phyloP scores from a whole-genome alignment of 1,284 basidiomycete genomes.

The Peniophora sp. region DNA sequence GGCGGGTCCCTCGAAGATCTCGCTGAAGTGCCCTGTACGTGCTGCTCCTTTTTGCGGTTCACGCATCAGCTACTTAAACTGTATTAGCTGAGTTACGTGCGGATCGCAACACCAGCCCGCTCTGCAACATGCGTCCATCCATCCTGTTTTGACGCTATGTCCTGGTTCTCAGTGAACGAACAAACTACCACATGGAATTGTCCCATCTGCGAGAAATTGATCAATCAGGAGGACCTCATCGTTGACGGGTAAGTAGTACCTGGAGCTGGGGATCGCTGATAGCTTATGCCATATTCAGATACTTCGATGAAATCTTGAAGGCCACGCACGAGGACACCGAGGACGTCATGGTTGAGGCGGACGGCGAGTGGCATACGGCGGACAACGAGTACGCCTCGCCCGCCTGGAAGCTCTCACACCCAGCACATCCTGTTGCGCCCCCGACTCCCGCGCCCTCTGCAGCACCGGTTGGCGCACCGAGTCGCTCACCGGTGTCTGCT shows the following conservation, averaged over 20 bases:
- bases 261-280: conserved; percentile 2
- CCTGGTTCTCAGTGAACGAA: conserved; percentile 94
- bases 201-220: conserved; percentile 83
- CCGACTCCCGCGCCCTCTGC: conserved; percentile 20
- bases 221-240: conserved; percentile 79
- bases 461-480: conserved; percentile 13
- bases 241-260: conserved; percentile 78
- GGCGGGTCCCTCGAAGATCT: conserved; percentile 81
- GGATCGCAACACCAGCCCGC: conserved; percentile 81
- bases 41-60: conserved; percentile 1
- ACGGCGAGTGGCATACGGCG: conserved; percentile 92
- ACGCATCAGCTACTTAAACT: conserved; percentile 5
- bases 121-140: conserved; percentile 83
- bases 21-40: conserved; percentile 86
- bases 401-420: conserved; percentile 58
- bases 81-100: conserved; percentile 77
- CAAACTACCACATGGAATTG: conserved; percentile 95
- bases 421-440: conserved; percentile 12
- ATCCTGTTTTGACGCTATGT: conserved; percentile 94
- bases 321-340: conserved; percentile 76
- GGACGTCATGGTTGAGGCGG: conserved; percentile 88
- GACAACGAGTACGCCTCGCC: conserved; percentile 79
- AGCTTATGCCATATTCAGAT: conserved; percentile 35
- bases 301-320: conserved; percentile 78
- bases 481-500: conserved; percentile 7